phyloP scores from a whole-genome alignment of 148 eudicot species.

The Drosera capensis region DNA sequence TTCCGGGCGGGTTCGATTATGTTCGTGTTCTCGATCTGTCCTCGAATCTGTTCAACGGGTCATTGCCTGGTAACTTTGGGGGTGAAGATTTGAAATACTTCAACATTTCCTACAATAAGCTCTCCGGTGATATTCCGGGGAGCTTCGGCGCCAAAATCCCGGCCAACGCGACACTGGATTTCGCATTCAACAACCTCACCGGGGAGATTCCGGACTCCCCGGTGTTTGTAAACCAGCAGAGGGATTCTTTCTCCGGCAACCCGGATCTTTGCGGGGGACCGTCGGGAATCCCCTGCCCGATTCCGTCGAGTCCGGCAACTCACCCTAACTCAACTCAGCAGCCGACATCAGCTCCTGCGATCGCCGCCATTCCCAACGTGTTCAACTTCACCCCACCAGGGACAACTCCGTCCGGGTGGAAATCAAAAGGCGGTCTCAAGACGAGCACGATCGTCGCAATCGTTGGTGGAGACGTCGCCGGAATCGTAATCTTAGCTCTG shows the following conservation, averaged over 20 bases:
- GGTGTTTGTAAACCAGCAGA: slow-evolving; percentile 83
- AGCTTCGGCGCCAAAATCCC: slow-evolving; percentile 91
- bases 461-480: too few species aligned
- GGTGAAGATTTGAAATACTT: slow-evolving; percentile 84
- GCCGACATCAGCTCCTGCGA: too few species aligned
- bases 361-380: too few species aligned
- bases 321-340: slow-evolving; percentile 37
- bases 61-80: slow-evolving; percentile 65
- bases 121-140: slow-evolving; percentile 77
- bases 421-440: too few species aligned
- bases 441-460: too few species aligned
- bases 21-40: slow-evolving; percentile 32
- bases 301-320: slow-evolving; percentile 20
- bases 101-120: slow-evolving; percentile 76
- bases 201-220: slow-evolving; percentile 90
- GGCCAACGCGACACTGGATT: slow-evolving; percentile 90
- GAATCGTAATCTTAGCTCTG: too few species aligned
- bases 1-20: too few species aligned
- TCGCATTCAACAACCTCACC: slow-evolving; percentile 64
- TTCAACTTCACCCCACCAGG: too few species aligned
- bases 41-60: slow-evolving; percentile 45
- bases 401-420: too few species aligned
- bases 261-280: slow-evolving; percentile 93
- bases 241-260: slow-evolving; percentile 88
- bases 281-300: slow-evolving; percentile 68